These are phyloP conservation scores for Coniochaeta hoffmannii DNA, from an alignment of 2,329 filamentous ascomycete species.

Conservation along the genomic window DNA sequence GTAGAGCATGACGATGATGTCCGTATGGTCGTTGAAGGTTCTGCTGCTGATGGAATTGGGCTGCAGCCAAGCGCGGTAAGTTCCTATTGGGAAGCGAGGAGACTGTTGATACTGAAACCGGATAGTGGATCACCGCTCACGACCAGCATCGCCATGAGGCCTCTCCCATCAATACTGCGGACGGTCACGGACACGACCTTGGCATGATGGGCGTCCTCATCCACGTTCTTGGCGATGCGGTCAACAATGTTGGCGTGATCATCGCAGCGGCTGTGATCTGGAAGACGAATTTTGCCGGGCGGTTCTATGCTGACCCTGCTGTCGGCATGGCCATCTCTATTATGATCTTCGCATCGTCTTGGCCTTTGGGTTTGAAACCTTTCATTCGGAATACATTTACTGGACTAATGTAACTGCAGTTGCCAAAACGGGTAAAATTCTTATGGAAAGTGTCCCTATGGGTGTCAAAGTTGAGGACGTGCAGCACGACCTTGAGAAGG, in stretches of 20 bases:
- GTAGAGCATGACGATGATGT: no score
- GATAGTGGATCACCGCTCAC: no score
- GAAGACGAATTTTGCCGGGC: constrained; percentile 46
- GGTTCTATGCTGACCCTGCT: constrained; percentile 67
- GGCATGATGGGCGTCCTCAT: constrained; percentile 64
- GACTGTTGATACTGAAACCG: no score
- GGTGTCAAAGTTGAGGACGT: constrained; percentile 56
- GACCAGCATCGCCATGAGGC: no score
- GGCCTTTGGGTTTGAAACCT: no score
- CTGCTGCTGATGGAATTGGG: no score
- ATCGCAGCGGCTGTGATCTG: constrained; percentile 62
- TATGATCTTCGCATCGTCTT: constrained; percentile 60
- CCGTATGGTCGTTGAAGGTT: no score
- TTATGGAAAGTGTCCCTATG: constrained; percentile 59
- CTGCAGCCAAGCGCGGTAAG: no score
- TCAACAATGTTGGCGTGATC: constrained; percentile 73
- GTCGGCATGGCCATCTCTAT: constrained; percentile 62
- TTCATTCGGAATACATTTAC: no score
- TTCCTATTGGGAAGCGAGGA: no score
- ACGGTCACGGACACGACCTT: constrained; percentile 46
- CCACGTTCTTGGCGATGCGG: constrained; percentile 64
- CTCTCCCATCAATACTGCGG: no score
- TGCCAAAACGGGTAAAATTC: constrained; percentile 55
- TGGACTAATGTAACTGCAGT: no score
- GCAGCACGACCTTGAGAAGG: constrained; percentile 60